Conservation (phyloP, 129 eudicot genomes). For the sunflower (Helianthus annuus) region DNA sequence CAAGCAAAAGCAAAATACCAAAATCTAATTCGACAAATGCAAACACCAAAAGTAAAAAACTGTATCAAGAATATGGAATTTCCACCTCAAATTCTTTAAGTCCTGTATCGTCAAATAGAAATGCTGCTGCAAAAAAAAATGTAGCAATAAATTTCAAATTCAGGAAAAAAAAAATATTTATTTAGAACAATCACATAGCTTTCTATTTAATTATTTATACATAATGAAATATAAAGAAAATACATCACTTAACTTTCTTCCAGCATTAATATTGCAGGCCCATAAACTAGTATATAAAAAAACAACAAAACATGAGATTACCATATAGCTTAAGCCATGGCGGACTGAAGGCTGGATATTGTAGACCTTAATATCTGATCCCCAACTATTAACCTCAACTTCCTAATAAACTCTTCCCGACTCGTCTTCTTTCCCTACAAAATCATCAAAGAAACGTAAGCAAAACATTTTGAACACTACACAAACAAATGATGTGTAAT, state of each 20-base stretch:
- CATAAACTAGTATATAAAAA: background rate
- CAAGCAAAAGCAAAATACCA: constrained; percentile 11
- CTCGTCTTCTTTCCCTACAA: constrained; percentile 49
- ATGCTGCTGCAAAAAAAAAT: background rate
- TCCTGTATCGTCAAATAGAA: constrained; percentile 7
- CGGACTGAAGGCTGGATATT: constrained; percentile 45
- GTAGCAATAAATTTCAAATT: background rate
- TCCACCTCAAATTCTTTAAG: constrained; percentile 10
- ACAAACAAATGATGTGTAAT: background rate
- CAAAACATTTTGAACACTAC: background rate
- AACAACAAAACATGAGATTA: background rate
- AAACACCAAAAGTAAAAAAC: background rate
- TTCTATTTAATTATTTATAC: too few relatives aligned
- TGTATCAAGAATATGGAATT: constrained; percentile 5
- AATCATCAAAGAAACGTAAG: constrained; percentile 15
- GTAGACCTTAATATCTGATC: constrained; percentile 59
- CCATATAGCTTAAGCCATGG: constrained; percentile 36
- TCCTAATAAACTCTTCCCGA: constrained; percentile 56
- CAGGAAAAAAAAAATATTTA: background rate
- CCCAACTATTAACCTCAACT: constrained; percentile 62
- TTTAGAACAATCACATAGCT: too few relatives aligned
- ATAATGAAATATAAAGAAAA: too few relatives aligned
- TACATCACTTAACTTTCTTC: too few relatives aligned
- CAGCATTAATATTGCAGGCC: too few relatives aligned
- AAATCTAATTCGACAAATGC: too few relatives aligned